Conservation (phyloP, 2,329 filamentous ascomycete species). For the Amauroascus verrucosus region DNA sequence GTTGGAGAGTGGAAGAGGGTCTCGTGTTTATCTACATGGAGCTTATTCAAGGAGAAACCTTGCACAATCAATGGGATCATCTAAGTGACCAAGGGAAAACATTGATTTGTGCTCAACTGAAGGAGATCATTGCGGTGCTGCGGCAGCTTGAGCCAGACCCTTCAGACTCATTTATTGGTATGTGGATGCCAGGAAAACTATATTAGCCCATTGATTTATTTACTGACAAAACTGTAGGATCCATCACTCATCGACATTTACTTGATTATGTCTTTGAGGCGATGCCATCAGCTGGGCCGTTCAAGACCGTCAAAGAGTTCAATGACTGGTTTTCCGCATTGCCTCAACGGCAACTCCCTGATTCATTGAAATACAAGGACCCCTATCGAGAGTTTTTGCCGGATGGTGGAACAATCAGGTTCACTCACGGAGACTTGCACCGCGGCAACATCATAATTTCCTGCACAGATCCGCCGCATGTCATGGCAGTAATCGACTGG, state of each 20-base stretch:
- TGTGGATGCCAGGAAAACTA: neutral
- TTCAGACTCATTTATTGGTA: slow-evolving; percentile 21
- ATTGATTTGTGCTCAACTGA: slow-evolving; percentile 17
- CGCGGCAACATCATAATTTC: slow-evolving; percentile 26
- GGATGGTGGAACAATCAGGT: slow-evolving; percentile 23
- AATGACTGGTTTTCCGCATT: slow-evolving; percentile 23
- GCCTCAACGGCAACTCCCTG: slow-evolving; percentile 15
- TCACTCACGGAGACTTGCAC: slow-evolving; percentile 29
- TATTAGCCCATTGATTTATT: neutral
- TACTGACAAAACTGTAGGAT: slow-evolving; percentile 18
- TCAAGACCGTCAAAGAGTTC: slow-evolving; percentile 20
- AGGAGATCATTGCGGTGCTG: slow-evolving; percentile 16
- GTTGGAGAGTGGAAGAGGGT: slow-evolving; percentile 23
- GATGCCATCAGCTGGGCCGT: slow-evolving; percentile 17
- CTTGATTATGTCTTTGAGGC: slow-evolving; percentile 20
- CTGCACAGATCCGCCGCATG: slow-evolving; percentile 15
- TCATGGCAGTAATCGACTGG: slow-evolving; percentile 27
- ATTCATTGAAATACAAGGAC: slow-evolving; percentile 14
- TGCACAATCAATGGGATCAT: slow-evolving; percentile 22
- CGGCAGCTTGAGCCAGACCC: slow-evolving; percentile 18
- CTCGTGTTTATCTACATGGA: slow-evolving; percentile 29
- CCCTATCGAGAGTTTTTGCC: slow-evolving; percentile 21
- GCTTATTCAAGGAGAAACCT: slow-evolving; percentile 22
- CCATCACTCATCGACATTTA: slow-evolving; percentile 15
- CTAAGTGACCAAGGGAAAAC: slow-evolving; percentile 14